These are phyloP conservation scores for Populus tremula DNA, from an alignment of 345 rosid species.

Conservation along the genomic window DNA sequence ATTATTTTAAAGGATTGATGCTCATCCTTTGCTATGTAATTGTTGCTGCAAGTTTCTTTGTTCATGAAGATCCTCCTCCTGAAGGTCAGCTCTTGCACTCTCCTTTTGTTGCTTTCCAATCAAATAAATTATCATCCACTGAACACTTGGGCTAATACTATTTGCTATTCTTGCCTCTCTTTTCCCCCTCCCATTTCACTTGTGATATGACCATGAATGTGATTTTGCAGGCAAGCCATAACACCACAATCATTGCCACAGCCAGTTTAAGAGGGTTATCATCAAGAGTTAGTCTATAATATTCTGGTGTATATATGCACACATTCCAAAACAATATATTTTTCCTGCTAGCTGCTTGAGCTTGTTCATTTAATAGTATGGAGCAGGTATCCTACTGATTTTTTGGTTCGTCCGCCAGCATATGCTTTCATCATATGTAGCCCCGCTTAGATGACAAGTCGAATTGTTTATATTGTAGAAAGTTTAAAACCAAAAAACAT, in stretches of 20 bases:
- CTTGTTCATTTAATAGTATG: slow-evolving; percentile 5
- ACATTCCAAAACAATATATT: neutral
- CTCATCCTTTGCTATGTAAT: slow-evolving; percentile 75
- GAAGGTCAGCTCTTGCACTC: slow-evolving; percentile 3
- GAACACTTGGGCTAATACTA: neutral
- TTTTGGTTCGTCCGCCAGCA: slow-evolving; percentile 4
- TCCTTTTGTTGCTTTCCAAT: neutral
- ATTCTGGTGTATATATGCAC: slow-evolving; percentile 19
- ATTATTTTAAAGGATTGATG: slow-evolving; percentile 81
- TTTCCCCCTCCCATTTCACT: neutral
- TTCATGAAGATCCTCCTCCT: slow-evolving; percentile 50
- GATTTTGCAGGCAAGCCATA: slow-evolving; percentile 25
- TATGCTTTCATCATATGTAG: neutral
- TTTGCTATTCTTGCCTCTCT: neutral
- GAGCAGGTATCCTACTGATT: slow-evolving; percentile 6
- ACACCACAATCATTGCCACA: slow-evolving; percentile 16
- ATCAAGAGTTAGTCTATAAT: slow-evolving; percentile 6
- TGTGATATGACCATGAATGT: neutral
- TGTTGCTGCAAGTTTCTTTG: slow-evolving; percentile 78
- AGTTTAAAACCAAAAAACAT: neutral
- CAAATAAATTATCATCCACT: neutral
- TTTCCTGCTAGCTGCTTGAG: neutral
- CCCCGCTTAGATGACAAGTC: neutral
- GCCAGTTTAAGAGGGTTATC: neutral
- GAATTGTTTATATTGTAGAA: slow-evolving; percentile 7